Evolutionary conservation across 179 eudicot genomes (phyloP), one percentile per base, ranked within the genome.

Genomic region (Spinacia oleracea): DNA sequence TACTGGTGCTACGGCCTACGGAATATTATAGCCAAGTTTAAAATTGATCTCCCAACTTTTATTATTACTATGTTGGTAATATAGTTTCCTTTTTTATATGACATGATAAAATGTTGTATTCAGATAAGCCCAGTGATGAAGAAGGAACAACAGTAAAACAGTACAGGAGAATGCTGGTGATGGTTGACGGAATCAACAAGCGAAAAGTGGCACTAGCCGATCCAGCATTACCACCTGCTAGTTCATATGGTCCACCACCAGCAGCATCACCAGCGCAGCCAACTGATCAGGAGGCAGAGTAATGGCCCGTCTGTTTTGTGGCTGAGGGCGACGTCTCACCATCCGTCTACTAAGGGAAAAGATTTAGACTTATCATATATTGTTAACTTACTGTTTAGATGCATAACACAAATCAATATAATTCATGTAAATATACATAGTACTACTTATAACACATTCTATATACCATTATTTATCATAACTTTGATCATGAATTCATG

Each of bases 151-250:
- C 38, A 38, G 21, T 50, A 8, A 77, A 71, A 63, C 53, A 53
- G 9, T 53, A 63, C 48, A 71, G 83, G 50, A 81, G 50, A 65
- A 81, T 81, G 83, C 34, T 81, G 45, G 80, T 70, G 65, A 42
- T 51, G 25, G 8, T 63, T 21, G 55, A 81, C 15, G 45, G 25
- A 25, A 59, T 50, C 42, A 70, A 60, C 31, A 18, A 15, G 9
- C 16, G 42, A 27, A 38, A 53, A 21, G 53, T 32, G 48, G 8
- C 53, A 7, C 29, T 66, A 1, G 78, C 42, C 1, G n/a, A 16
- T 14, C 29, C 71, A 35, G 50, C 76, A 6, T 4, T 23, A 9
- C 40, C 40, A 38, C 34, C 77, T 16, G n/a, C n/a, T n/a, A 16
- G 25, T 34, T 31, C 66, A 6, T 18, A 25, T 4, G 32, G 27